phyloP scores from a whole-genome alignment of 2,329 filamentous ascomycete genomes.

The Sclerotinia trifoliorum region DNA sequence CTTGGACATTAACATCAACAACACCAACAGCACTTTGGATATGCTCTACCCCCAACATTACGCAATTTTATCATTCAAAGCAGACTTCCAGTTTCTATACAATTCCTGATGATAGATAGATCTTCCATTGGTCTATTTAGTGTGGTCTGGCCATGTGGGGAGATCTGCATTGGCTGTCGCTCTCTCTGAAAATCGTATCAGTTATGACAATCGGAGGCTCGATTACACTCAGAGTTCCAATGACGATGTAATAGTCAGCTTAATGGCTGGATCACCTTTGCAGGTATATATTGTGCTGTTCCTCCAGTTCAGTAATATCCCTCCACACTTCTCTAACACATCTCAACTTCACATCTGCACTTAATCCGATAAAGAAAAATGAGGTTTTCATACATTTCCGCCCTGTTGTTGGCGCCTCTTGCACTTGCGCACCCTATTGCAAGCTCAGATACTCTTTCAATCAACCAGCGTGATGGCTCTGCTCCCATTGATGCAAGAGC shows the following conservation, averaged over 20 bases:
- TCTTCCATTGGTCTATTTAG: neutral
- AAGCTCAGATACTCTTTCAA: neutral
- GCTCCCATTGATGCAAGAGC: neutral
- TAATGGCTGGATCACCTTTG: neutral
- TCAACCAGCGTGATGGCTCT: neutral
- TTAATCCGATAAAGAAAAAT: neutral
- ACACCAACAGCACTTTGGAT: neutral
- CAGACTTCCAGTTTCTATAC: neutral
- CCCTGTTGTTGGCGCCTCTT: slow-evolving; percentile 9
- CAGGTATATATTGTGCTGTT: neutral
- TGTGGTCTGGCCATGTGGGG: neutral
- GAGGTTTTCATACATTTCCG: neutral
- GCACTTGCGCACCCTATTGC: neutral
- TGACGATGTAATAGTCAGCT: neutral
- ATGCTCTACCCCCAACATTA: neutral
- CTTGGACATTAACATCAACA: neutral
- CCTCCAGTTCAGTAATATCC: neutral
- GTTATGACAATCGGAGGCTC: neutral
- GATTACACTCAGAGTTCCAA: neutral
- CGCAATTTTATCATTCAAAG: neutral
- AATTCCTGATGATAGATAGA: neutral
- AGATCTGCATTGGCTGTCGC: neutral
- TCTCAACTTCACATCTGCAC: neutral
- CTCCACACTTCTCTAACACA: neutral
- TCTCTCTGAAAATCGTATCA: neutral